Conservation (phyloP, 208 protist species). For the Polymyxa betae region DNA sequence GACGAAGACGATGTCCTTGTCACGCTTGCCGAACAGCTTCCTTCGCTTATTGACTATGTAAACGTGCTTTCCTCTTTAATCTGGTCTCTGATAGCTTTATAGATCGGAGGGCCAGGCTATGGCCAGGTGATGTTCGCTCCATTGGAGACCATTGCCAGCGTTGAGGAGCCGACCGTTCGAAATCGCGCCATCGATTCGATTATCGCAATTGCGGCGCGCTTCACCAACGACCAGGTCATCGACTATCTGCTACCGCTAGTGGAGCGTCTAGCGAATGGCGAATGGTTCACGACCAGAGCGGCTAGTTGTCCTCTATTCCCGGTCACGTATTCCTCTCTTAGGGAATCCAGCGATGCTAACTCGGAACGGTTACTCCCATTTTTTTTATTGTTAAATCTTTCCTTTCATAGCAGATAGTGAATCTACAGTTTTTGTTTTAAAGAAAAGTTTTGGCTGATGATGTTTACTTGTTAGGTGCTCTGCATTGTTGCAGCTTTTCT, state of each 20-base stretch:
- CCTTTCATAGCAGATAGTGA: too few species aligned
- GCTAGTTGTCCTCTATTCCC: conserved; percentile 50
- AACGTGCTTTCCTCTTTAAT: not conserved
- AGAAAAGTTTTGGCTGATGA: too few species aligned
- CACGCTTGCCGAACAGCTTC: conserved; percentile 54
- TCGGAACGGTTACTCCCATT: not conserved
- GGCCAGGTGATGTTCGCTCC: conserved; percentile 49
- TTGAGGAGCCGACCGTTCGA: conserved; percentile 58
- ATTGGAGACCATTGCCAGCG: conserved; percentile 54
- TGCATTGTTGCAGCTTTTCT: conserved; percentile 20
- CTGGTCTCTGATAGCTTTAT: not conserved
- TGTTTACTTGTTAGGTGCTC: not conserved
- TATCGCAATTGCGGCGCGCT: not conserved
- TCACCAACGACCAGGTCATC: not conserved
- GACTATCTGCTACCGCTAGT: conserved; percentile 41
- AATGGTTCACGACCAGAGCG: conserved; percentile 58
- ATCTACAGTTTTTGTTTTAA: too few species aligned
- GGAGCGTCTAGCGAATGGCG: conserved; percentile 54
- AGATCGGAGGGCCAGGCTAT: conserved; percentile 38
- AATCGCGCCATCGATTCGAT: conserved; percentile 51
- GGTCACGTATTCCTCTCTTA: conserved; percentile 6
- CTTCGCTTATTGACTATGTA: conserved; percentile 1
- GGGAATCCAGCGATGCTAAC: not conserved
- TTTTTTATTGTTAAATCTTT: not conserved
- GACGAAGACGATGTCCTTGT: conserved; percentile 59